These are phyloP conservation scores for Tilletiaria anomala DNA, from an alignment of 1,284 basidiomycete genomes.

Conservation along the genomic window DNA sequence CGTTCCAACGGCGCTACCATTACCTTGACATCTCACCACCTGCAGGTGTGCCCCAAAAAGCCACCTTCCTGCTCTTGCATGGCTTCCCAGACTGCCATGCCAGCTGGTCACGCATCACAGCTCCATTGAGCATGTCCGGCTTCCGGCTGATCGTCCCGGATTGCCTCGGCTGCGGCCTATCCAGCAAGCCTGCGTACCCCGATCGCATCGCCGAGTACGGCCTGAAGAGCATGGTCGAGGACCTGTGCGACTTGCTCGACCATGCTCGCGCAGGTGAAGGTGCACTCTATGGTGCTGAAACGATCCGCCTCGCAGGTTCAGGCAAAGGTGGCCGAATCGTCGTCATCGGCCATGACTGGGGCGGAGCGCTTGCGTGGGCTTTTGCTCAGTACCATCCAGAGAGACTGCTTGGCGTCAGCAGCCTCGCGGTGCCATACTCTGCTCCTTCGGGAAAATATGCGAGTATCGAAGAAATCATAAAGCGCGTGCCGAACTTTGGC, in stretches of 20 bases:
- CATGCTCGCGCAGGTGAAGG: constrained; percentile 12
- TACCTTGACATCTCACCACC: constrained; percentile 23
- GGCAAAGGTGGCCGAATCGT: constrained; percentile 21
- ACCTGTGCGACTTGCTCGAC: constrained; percentile 22
- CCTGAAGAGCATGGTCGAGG: constrained; percentile 14
- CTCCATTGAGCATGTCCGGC: constrained; percentile 13
- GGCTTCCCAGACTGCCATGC: constrained; percentile 22
- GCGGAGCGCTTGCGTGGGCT: constrained; percentile 21
- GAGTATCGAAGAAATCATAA: constrained; percentile 11
- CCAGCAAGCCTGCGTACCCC: constrained; percentile 6
- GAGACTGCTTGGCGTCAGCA: constrained; percentile 17
- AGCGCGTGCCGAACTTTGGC: constrained; percentile 18
- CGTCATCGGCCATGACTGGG: constrained; percentile 28
- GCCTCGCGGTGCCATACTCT: constrained; percentile 18
- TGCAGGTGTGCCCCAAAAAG: constrained; percentile 7
- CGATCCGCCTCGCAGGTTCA: no score
- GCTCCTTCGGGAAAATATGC: constrained; percentile 11
- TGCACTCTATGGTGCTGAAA: constrained; percentile 11
- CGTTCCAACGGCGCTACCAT: constrained; percentile 18
- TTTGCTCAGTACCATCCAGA: constrained; percentile 17
- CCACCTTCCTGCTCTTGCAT: constrained; percentile 21
- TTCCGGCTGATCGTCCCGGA: constrained; percentile 24
- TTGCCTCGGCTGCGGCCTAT: constrained; percentile 20
- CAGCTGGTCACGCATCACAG: constrained; percentile 14
- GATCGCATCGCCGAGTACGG: constrained; percentile 21